Base-by-base conservation (phyloP, 306 rosid genomes). In the Calophaca sinica region DNA sequence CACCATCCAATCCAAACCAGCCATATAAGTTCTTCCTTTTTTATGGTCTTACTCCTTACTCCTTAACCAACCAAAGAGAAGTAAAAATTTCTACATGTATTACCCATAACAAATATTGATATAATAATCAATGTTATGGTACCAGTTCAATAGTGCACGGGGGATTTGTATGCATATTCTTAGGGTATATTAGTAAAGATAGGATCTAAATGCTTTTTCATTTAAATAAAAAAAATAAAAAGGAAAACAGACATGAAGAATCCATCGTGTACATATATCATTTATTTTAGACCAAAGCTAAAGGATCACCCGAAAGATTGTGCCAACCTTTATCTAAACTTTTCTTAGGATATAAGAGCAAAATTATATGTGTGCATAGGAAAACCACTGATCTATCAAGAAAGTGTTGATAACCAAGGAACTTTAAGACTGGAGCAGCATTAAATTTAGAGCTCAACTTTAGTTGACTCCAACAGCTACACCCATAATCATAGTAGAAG, bases 241-340 rank as follows among this genome's bases (percentile, higher is more conserved):
- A 32, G 32, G 7, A 5, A 1, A 33, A 9, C 48, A 41, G 76
- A 51, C 62, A 79, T 9, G 75, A 82, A 76, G 84, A 82, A 79
- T 66, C 72, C 53, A 54, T 55, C 4, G 59, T 80, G 65, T 81
- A 71, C 38, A 52, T 33, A 6, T 45, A 74, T 42, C 13, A 55
- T 62, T 36, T 68, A 66, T 81, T 70, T 73, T 61, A 68, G 80
- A 76, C 87, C 84, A 73, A 73, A 70, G 46, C 31, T 57, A 68
- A 79, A 79, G 82, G 13, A 75, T 82, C 68, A 62, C 81, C 59
- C 58, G 33, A 76, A 86, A 85, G 86, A 88, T 83, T 64, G 89
- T 88, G 88, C 85, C 86, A 83, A 66, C 84, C 82, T 88, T 85
- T 79, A 52, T 72, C 14, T 48, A 68, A 68, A 75, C 89, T 83